Evolutionary conservation across 176 grass and related monocot genomes (phyloP).

Genomic region (Oryza glumipatula): DNA sequence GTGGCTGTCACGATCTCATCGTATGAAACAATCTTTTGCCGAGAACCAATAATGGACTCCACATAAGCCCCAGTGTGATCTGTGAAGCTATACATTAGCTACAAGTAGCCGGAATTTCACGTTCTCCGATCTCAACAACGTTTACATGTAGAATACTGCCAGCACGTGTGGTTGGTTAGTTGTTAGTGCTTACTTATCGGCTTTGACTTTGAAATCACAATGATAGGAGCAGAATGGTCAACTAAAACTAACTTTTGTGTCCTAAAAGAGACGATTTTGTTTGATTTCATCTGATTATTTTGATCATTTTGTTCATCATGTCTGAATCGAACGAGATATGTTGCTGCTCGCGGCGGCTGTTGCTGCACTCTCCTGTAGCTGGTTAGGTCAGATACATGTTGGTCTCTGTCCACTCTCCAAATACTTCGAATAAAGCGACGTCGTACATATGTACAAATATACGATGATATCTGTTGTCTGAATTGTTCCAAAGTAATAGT

Average conservation of each 20-base stretch:
- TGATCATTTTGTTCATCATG: neutral
- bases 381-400: neutral
- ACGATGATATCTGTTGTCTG: neutral
- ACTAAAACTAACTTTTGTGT: neutral
- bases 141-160: neutral
- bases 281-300: neutral
- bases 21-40: neutral
- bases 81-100: neutral
- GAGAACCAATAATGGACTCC: neutral
- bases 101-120: neutral
- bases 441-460: neutral
- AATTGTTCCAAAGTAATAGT: neutral
- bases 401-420: neutral
- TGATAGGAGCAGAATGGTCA: neutral
- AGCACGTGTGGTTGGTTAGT: neutral
- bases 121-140: neutral
- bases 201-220: slow-evolving; percentile 23
- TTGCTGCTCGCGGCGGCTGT: neutral
- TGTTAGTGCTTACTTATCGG: neutral
- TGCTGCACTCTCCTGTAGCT: neutral
- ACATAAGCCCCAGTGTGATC: neutral
- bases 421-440: neutral
- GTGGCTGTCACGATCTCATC: neutral
- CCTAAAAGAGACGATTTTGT: neutral
- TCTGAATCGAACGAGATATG: neutral